Conservation (phyloP, 106 monocot species). For the Ottelia alismoides region DNA sequence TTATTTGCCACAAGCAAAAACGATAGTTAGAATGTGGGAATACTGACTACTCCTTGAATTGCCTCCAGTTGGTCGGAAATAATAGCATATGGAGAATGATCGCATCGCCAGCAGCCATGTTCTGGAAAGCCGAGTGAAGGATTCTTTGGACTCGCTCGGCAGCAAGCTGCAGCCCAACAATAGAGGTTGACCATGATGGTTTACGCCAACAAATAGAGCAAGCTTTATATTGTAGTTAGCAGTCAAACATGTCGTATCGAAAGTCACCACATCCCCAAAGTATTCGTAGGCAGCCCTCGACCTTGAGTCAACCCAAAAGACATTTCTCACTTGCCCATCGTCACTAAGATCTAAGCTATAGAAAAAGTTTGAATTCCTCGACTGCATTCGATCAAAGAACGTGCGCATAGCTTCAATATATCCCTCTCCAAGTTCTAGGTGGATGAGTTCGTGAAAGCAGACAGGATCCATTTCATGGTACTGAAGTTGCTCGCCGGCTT, state of each 20-base stretch:
- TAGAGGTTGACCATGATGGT: constrained; percentile 6
- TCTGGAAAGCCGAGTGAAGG: constrained; percentile 2
- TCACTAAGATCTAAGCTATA: constrained; percentile 8
- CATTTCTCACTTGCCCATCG: neutral
- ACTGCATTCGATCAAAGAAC: constrained; percentile 3
- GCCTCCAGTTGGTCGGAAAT: neutral
- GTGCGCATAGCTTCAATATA: constrained; percentile 1
- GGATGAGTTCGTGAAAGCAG: too few species aligned
- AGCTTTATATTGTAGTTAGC: constrained; percentile 1
- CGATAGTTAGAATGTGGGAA: constrained; percentile 2
- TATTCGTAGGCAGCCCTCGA: constrained; percentile 7
- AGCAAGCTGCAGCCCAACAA: constrained; percentile 7
- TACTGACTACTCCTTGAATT: neutral
- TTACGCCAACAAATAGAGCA: constrained; percentile 7
- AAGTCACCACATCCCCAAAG: neutral
- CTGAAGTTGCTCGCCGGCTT: too few species aligned
- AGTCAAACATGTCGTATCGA: constrained; percentile 2
- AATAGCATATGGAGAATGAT: neutral
- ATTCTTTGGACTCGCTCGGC: neutral
- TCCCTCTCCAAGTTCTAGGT: constrained; percentile 3
- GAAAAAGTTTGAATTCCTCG: constrained; percentile 3
- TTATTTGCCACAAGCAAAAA: constrained; percentile 5
- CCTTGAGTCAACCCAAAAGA: constrained; percentile 5
- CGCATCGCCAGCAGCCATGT: constrained; percentile 5
- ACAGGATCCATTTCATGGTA: too few species aligned